Percentiles rank a stretch among this genome's conserved stretches.
Conservation (phyloP, 495 filamentous ascomycete genomes). For the Clohesyomyces aquaticus region DNA sequence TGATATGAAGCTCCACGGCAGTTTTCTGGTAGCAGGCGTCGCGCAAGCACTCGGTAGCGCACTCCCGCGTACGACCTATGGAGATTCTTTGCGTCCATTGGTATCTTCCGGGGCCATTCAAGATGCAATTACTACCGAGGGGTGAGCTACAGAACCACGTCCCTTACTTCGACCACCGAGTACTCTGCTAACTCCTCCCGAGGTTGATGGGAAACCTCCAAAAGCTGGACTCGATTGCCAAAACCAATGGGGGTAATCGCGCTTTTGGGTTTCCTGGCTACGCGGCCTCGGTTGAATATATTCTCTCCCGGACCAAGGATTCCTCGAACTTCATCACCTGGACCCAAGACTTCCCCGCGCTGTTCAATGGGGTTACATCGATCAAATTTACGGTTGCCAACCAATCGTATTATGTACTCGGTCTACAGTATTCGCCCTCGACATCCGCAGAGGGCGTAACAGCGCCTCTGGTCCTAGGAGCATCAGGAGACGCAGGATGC, state of each 20-base stretch:
- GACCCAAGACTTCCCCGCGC: slow-evolving; percentile 50
- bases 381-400: slow-evolving; percentile 48
- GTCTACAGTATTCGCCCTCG: slow-evolving; percentile 52
- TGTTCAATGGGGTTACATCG: slow-evolving; percentile 48
- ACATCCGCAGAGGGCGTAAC: slow-evolving; percentile 50
- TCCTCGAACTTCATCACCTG: slow-evolving; percentile 43
- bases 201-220: slow-evolving; percentile 46
- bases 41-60: slow-evolving; percentile 15
- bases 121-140: slow-evolving; percentile 22
- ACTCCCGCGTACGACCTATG: slow-evolving; percentile 12
- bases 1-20: slow-evolving; percentile 22
- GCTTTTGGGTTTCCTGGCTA: slow-evolving; percentile 56
- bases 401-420: slow-evolving; percentile 46
- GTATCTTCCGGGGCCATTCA: slow-evolving; percentile 18
- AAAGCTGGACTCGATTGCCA: slow-evolving; percentile 50
- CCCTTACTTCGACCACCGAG: background rate
- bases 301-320: slow-evolving; percentile 43
- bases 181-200: slow-evolving; percentile 6
- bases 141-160: background rate
- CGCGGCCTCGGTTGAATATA: slow-evolving; percentile 51
- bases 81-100: slow-evolving; percentile 9
- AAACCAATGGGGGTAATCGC: slow-evolving; percentile 51
- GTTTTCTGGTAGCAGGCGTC: slow-evolving; percentile 16
- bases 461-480: slow-evolving; percentile 48
- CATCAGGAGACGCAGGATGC: slow-evolving; percentile 48